Conservation (phyloP, 192 early-diverging fungal species). For the Linnemannia schmuckeri region DNA sequence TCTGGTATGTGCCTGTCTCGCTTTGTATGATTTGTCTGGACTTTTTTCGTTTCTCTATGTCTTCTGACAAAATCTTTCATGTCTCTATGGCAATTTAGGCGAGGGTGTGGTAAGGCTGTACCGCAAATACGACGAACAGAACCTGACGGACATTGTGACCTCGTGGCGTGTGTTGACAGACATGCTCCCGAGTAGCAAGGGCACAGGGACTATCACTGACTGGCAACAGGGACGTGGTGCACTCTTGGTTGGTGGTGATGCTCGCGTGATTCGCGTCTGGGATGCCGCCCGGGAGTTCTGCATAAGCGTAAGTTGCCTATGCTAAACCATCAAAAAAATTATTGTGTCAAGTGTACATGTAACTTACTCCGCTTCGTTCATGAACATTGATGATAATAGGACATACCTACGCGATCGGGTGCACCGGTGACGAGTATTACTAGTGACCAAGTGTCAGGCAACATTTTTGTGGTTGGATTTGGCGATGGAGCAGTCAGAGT, state of each 20-base stretch:
- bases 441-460: constrained; percentile 72
- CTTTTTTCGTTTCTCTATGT: not conserved
- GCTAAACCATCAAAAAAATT: not conserved
- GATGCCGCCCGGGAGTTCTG: constrained; percentile 83
- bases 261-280: constrained; percentile 79
- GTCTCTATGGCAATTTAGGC: constrained; percentile 59
- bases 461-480: constrained; percentile 79
- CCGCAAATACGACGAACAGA: constrained; percentile 72
- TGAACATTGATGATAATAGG: constrained; percentile 46
- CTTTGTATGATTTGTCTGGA: not conserved
- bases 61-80: not conserved
- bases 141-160: constrained; percentile 73
- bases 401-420: constrained; percentile 68
- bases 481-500: constrained; percentile 79
- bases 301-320: constrained; percentile 65
- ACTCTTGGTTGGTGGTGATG: constrained; percentile 77
- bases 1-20: constrained; percentile 66
- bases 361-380: not conserved
- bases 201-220: constrained; percentile 75
- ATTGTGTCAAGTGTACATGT: constrained; percentile 11
- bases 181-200: constrained; percentile 67
- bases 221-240: constrained; percentile 85
- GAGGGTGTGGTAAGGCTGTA: constrained; percentile 86
- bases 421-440: constrained; percentile 74
- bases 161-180: constrained; percentile 85